Evolutionary conservation across 2,329 filamentous ascomycete species (phyloP), one percentile per base, ranked within the genome.

Genomic region (Akanthomyces muscarius): DNA sequence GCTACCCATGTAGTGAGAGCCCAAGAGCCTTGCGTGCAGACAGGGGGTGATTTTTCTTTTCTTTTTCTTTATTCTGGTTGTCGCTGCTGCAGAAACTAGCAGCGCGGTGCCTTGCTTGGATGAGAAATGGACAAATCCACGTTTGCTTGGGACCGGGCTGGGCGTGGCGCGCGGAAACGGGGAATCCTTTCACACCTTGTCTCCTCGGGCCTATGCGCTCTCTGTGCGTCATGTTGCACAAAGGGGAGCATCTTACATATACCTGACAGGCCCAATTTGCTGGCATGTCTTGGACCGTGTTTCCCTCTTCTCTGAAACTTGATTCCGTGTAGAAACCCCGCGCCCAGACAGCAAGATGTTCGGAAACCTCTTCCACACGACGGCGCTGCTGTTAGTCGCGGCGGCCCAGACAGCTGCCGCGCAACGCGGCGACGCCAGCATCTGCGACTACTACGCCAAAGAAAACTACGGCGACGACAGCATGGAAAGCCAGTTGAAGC

Each of bases 381-480:
- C 51, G 42, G 45, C 21, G 8, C 59, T 62, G 42, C 51, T 62
- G 51, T 45, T 62, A 16, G 41, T 30, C n/a, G 41, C 42, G 6
- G 21, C 25, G 14, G 44, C 14, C 23, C 33, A 62, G n/a, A 51
- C 30, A 10, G 59, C 10, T 14, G 33, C 59, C 14, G 59, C 59
- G 5, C 18, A 7, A 1, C 42, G 59, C 10, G 42, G 41, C 23
- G 36, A 14, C 1, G 42, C 21, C n/a, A 47, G 25, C 30, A 70
- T 73, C 28, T 74, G 72, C 61, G 72, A 74, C 61, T 74, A 71
- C 56, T 74, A 74, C 56, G 70, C 72, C 3, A 56, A 66, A 5
- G 47, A 63, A 13, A 60, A 53, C 5, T 74, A 67, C 58, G 71
- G 71, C 5, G 63, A 61, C 13, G 71, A 66, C 53, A 70, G 67